Base-by-base conservation (phyloP, 2,329 filamentous ascomycete genomes). In the Myriosclerotinia scirpicola region DNA sequence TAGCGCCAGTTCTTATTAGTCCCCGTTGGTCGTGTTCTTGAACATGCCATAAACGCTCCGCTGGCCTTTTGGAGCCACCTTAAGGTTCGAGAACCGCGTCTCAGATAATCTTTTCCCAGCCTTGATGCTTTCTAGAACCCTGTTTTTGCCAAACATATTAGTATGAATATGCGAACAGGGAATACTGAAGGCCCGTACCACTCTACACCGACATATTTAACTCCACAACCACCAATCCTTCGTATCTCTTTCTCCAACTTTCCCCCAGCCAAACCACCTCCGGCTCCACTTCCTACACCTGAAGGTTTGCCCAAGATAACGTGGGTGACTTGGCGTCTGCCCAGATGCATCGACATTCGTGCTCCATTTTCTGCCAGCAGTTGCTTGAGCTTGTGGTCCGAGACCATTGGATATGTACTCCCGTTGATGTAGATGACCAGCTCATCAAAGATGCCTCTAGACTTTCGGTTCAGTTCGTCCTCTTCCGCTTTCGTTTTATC, bases 371-470 rank as follows among this genome's bases (percentile, higher is more conserved):
- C 82, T 6, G 84, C 86, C 48, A 97, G 83, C 20, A 96, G 78
- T 65, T 88, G 87, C 81, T 95, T 96, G 67, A 97, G 84, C 76
- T 86, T 90, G 80, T 96, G 91, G 77, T 97, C 93, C 17, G 91
- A 96, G 69, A 97, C 85, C 34, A 87, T 78, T 1, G 93, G 93
- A 68, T 88, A 84, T 2, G 92, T 96, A 71, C 90, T 93, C 68
- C 93, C 93, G 78, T 97, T 97, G 78, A 97, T 85, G 79, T 94
- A 95, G 73, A 97, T 84, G 62, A 86, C 88, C 30, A 93, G 83
- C 20, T 87, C 86, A 54, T 85, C 79, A 76, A 97, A 93, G 64
- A 96, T 84, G 56, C 71, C 71, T 60, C 67, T 74, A 26, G 67
- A 65, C 42, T 66, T 71, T 67, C 62, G 77, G 69, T 48, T 67